Evolutionary conservation across 768 basidiomycete species (phyloP).

Genomic region (Amylocystis lapponica): DNA sequence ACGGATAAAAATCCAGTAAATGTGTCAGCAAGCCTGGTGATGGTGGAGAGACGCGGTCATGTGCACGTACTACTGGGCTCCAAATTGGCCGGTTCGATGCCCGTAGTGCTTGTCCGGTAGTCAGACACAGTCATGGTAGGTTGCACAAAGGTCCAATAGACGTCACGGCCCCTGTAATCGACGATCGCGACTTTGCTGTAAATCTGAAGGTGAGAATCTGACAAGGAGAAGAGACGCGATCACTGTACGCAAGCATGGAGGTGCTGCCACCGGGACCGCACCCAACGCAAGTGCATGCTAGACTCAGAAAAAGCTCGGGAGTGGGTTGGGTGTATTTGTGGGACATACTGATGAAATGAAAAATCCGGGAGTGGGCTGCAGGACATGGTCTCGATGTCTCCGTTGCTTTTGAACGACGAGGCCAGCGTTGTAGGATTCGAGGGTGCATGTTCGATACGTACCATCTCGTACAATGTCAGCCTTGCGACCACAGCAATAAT

Average conservation of each 20-base stretch:
- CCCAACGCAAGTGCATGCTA: conserved; percentile 58
- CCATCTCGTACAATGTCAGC: too few relatives aligned
- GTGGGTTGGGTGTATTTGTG: conserved; percentile 22
- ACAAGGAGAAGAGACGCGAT: neutral
- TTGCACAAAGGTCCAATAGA: conserved; percentile 61
- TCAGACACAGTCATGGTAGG: conserved; percentile 69
- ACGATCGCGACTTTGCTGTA: conserved; percentile 38
- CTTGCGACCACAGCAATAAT: too few relatives aligned
- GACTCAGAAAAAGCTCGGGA: conserved; percentile 44
- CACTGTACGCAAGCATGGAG: conserved; percentile 68
- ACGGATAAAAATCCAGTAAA: neutral
- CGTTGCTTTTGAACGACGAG: too few relatives aligned
- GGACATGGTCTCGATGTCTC: too few relatives aligned
- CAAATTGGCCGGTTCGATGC: conserved; percentile 40
- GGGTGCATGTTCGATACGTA: too few relatives aligned
- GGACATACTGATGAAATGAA: conserved; percentile 5
- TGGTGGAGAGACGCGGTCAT: conserved; percentile 13
- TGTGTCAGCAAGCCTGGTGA: neutral
- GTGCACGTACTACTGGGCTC: conserved; percentile 32
- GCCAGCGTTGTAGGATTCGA: too few relatives aligned
- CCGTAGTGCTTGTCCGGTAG: conserved; percentile 64
- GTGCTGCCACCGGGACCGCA: conserved; percentile 79
- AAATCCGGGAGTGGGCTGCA: neutral
- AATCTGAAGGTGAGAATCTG: conserved; percentile 2
- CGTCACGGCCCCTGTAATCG: conserved; percentile 39